Conservation (phyloP, 352 stramenopile species). For the Phytophthora pisi region DNA sequence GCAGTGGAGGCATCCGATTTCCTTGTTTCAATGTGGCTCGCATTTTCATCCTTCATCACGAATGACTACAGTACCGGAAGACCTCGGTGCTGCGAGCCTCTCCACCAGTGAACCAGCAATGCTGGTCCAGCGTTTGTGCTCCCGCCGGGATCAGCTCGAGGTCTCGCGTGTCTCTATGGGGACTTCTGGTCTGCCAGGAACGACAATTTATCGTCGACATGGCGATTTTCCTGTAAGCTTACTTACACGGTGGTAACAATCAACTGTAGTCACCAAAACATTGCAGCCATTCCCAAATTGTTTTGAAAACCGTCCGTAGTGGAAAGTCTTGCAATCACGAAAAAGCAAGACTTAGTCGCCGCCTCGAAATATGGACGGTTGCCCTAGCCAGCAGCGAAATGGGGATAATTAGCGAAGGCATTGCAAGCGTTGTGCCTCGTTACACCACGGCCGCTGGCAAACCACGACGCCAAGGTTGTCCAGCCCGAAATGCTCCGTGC, state of each 20-base stretch:
- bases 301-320: background rate
- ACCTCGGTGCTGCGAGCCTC: background rate
- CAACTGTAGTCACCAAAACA: background rate
- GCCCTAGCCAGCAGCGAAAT: slow-evolving; percentile 15
- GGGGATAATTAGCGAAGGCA: slow-evolving; percentile 4
- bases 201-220: background rate
- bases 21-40: background rate
- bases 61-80: background rate
- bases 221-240: background rate
- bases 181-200: slow-evolving; percentile 10
- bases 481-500: slow-evolving; percentile 20
- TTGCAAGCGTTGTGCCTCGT: background rate
- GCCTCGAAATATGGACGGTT: slow-evolving; percentile 10
- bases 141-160: background rate
- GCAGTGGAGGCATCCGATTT: background rate
- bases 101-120: background rate
- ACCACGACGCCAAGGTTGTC: slow-evolving; percentile 11
- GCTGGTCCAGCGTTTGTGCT: too few relatives aligned
- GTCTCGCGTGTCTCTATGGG: slow-evolving; percentile 5
- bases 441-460: background rate
- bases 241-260: background rate
- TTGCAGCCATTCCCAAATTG: background rate
- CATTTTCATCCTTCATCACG: background rate
- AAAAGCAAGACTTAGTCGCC: background rate
- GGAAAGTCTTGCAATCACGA: slow-evolving; percentile 12